Conservation (phyloP, 2,329 filamentous ascomycete genomes). For the Neophaeococcomyces aloes region DNA sequence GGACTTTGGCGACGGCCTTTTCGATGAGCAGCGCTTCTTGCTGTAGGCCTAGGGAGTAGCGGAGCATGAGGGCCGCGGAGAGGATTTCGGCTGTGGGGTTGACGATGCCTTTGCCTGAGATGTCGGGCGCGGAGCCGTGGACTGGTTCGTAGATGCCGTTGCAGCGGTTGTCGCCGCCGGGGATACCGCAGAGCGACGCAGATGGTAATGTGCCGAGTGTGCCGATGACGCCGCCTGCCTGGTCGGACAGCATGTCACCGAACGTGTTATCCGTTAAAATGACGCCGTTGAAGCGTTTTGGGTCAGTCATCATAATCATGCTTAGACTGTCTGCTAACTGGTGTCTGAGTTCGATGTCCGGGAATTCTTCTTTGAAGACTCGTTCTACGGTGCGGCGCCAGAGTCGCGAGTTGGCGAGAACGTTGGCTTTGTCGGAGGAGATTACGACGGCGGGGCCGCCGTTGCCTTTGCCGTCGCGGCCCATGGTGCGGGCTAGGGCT, state of each 20-base stretch:
- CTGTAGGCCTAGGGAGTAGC: conserved; percentile 78
- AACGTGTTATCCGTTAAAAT: conserved; percentile 97
- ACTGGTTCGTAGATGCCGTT: conserved; percentile 94
- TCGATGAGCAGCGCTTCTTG: conserved; percentile 81
- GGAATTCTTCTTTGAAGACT: conserved; percentile 64
- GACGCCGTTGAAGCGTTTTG: conserved; percentile 80
- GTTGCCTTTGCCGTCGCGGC: conserved; percentile 15
- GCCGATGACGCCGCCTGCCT: conserved; percentile 97
- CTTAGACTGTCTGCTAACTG: conserved; percentile 98
- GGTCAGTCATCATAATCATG: conserved; percentile 96
- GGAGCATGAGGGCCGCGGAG: conserved; percentile 97
- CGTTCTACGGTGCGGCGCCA: conserved; percentile 36
- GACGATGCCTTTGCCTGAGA: conserved; percentile 87
- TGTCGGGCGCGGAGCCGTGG: conserved; percentile 93
- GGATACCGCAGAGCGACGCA: conserved; percentile 94
- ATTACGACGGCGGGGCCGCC: conserved; percentile 30
- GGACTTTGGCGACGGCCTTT: conserved; percentile 85
- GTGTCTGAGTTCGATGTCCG: conserved; percentile 87
- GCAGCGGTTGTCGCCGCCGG: conserved; percentile 54
- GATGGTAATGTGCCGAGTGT: conserved; percentile 94
- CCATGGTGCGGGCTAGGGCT: conserved; percentile 32
- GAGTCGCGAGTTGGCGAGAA: conserved; percentile 41
- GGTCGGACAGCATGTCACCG: conserved; percentile 98
- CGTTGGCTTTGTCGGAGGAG: conserved; percentile 45
- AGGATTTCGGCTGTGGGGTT: conserved; percentile 96